These are phyloP conservation scores for Fusarium subtropicale DNA, from an alignment of 2,329 filamentous ascomycete genomes.

Conservation along the genomic window DNA sequence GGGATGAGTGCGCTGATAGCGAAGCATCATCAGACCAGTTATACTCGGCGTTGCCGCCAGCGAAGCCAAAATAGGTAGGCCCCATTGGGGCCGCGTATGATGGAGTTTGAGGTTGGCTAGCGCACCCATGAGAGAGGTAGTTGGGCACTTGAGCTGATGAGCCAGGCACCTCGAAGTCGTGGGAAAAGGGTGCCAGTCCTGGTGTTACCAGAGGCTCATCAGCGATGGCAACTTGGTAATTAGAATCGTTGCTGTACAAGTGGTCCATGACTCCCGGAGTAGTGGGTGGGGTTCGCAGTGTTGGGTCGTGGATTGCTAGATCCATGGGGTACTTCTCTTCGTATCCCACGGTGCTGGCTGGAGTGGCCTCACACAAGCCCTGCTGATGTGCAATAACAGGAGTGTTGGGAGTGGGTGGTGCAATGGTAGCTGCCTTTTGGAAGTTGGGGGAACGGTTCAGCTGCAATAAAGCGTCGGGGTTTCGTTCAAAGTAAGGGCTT, in stretches of 20 bases:
- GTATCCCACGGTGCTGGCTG: slow-evolving; percentile 51
- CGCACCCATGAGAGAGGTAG: slow-evolving; percentile 57
- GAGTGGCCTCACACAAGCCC: slow-evolving; percentile 54
- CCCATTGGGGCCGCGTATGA: slow-evolving; percentile 59
- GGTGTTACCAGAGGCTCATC: slow-evolving; percentile 65
- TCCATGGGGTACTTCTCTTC: slow-evolving; percentile 49
- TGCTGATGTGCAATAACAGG: slow-evolving; percentile 56
- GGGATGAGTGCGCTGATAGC: slow-evolving; percentile 51
- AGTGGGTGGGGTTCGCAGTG: slow-evolving; percentile 64
- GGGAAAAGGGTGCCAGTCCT: slow-evolving; percentile 58
- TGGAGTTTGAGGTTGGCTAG: slow-evolving; percentile 63
- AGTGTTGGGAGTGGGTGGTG: slow-evolving; percentile 64
- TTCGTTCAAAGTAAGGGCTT: slow-evolving; percentile 58
- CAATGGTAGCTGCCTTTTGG: slow-evolving; percentile 54
- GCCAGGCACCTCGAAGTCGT: slow-evolving; percentile 59
- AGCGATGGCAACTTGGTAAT: slow-evolving; percentile 54
- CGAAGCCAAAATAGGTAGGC: slow-evolving; percentile 55
- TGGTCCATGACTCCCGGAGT: slow-evolving; percentile 62
- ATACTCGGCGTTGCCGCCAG: slow-evolving; percentile 60
- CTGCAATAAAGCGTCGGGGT: slow-evolving; percentile 59
- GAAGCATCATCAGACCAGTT: slow-evolving; percentile 63
- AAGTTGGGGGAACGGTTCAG: slow-evolving; percentile 58
- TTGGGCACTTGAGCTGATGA: slow-evolving; percentile 57
- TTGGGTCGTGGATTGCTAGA: slow-evolving; percentile 55
- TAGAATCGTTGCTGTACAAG: slow-evolving; percentile 56